Percentiles rank a stretch among this genome's conserved stretches.
These are phyloP conservation scores for Fraxinus anomala DNA, from an alignment of 257 asterid species.

Conservation along the genomic window DNA sequence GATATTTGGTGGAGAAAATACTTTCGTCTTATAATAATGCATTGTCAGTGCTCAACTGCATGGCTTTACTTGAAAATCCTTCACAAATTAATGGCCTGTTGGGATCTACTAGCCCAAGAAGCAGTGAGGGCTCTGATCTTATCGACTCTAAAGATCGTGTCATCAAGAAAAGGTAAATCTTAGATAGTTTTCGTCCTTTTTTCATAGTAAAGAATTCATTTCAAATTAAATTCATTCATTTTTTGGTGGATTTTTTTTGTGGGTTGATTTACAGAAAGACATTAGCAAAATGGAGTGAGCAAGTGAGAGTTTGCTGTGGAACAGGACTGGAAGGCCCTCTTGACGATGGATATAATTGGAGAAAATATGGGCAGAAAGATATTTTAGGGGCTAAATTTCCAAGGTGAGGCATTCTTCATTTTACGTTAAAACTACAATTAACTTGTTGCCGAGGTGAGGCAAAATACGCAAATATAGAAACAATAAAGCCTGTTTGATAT, in stretches of 20 bases:
- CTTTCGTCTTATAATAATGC: conserved; percentile 48
- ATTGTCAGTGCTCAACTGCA: conserved; percentile 25
- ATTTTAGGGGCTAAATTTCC: conserved; percentile 45
- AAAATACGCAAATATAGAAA: no score
- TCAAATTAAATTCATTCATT: no score
- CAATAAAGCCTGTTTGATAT: no score
- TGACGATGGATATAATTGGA: conserved; percentile 43
- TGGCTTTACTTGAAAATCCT: conserved; percentile 6
- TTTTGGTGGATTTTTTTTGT: neutral
- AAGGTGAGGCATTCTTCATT: conserved; percentile 28
- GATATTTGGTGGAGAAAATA: conserved; percentile 28
- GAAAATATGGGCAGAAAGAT: conserved; percentile 53
- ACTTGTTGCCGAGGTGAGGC: no score
- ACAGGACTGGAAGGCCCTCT: conserved; percentile 22
- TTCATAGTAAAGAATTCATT: neutral
- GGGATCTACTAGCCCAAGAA: conserved; percentile 16
- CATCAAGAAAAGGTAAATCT: conserved; percentile 37
- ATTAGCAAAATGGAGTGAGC: conserved; percentile 26
- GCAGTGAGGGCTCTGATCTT: conserved; percentile 21
- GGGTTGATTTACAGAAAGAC: conserved; percentile 31
- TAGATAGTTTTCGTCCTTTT: neutral
- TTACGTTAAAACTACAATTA: no score
- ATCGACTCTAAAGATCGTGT: conserved; percentile 19
- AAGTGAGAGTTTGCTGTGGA: conserved; percentile 23
- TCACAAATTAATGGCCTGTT: neutral